Base-by-base conservation (phyloP, 1,284 basidiomycete genomes). In the Apiotrichum akiyoshidainum region DNA sequence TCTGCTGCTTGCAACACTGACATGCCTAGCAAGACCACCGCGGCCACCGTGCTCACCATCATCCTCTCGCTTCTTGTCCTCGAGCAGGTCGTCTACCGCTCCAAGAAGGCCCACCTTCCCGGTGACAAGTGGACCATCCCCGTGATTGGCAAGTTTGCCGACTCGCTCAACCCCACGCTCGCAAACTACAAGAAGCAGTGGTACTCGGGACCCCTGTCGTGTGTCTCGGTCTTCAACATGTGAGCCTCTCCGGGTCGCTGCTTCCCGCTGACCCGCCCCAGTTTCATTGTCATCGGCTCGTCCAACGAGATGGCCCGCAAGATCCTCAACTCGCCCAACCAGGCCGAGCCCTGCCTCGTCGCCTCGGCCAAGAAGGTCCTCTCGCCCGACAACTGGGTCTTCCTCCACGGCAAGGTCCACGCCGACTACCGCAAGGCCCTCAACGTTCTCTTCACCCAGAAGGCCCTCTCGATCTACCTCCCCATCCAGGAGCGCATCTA, bases 221-320 rank as follows among this genome's bases (percentile, higher is more conserved):
- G 86, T 14, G 81, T 94, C 60, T 92, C 90, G 69, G 93, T 97
- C 5, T 97, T 97, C 82, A 93, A 97, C 79, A 95, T 97, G 92
- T 90, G 65, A 70, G 89, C 81, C 10, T 21, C 11, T 34, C 8
- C 33, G 17, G 8, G 19, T 11, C 9, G 12, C 19, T 5, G 19
- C 10, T 1, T 19, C 8, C 5, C 35, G 17, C 49, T 50, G 19
- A 56, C 33, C 10, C 1, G 7, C 26, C 13, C n/a, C 67, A 96
- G 93, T 69, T 97, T 96, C 79, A 96, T 97, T 73, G 93, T 97
- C 68, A 93, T 96, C 84, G 91, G 92, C 22, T 90, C 93, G 14
- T 87, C 89, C 5, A 96, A 92, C 70, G 87, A 94, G 68, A 90
- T 86, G 77, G 82, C 92, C 8, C 88, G 93, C 68, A 95, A 93